These are phyloP conservation scores for Yarrowia deformans DNA, from an alignment of 805 yeast species.

Conservation along the genomic window DNA sequence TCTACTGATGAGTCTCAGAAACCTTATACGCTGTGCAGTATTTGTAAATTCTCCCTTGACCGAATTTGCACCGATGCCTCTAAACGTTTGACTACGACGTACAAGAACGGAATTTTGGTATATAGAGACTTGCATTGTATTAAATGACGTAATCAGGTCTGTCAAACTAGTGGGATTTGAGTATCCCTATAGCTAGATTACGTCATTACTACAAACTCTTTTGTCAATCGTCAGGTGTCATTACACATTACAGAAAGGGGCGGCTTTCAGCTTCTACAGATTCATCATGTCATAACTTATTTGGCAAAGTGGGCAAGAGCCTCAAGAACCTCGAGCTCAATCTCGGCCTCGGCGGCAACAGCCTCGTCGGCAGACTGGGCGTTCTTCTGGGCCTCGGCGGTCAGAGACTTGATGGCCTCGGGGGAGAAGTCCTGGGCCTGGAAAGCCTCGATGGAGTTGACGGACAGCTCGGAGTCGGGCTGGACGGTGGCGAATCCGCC, in stretches of 20 bases:
- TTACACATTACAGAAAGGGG: neutral
- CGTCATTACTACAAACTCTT: neutral
- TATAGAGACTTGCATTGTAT: too few relatives aligned
- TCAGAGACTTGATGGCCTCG: constrained; percentile 76
- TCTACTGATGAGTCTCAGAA: too few relatives aligned
- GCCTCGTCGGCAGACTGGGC: constrained; percentile 80
- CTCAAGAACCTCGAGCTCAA: constrained; percentile 95
- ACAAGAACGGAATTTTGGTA: too few relatives aligned
- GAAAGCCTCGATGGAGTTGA: constrained; percentile 95
- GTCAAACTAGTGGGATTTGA: too few relatives aligned
- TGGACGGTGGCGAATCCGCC: constrained; percentile 97
- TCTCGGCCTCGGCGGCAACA: constrained; percentile 91
- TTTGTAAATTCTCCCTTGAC: too few relatives aligned
- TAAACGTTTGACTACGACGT: too few relatives aligned
- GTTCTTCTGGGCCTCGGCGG: constrained; percentile 95
- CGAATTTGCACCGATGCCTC: too few relatives aligned
- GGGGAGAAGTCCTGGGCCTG: constrained; percentile 86
- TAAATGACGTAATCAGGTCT: too few relatives aligned
- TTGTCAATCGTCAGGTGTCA: neutral
- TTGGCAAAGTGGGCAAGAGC: constrained; percentile 85
- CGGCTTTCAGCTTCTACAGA: constrained; percentile 13
- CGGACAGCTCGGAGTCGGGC: constrained; percentile 88
- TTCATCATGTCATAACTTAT: constrained; percentile 50
- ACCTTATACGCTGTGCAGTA: too few relatives aligned
- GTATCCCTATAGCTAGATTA: too few relatives aligned